Evolutionary conservation across 1,284 basidiomycete species (phyloP).

Genomic region (Pisolithus thermaeus): DNA sequence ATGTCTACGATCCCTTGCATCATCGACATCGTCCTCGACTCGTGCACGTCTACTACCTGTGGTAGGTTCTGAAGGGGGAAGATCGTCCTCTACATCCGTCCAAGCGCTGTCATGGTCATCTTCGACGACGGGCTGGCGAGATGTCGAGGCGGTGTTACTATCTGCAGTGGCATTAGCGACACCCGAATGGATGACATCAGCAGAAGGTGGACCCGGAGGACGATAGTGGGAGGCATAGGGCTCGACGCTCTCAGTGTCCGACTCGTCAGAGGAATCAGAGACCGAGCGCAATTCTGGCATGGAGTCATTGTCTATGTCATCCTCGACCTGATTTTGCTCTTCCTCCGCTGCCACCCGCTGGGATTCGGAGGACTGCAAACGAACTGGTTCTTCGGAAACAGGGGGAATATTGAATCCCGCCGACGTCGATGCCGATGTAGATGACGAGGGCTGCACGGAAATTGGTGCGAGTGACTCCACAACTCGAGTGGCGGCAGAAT

Average conservation of each 20-base stretch:
- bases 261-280: slow-evolving; percentile 32
- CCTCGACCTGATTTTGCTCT: not conserved
- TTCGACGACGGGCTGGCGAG: slow-evolving; percentile 11
- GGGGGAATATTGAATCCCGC: slow-evolving; percentile 8
- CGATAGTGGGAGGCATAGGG: not conserved
- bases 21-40: slow-evolving; percentile 50
- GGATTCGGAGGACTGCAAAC: not conserved
- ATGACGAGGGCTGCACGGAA: not conserved
- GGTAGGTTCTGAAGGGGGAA: slow-evolving; percentile 22
- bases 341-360: not conserved
- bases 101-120: slow-evolving; percentile 28
- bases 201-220: not conserved
- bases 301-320: slow-evolving; percentile 23
- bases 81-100: slow-evolving; percentile 26
- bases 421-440: not conserved
- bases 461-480: slow-evolving; percentile 6
- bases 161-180: slow-evolving; percentile 20
- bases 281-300: slow-evolving; percentile 41
- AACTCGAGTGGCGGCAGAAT: slow-evolving; percentile 5
- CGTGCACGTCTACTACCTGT: slow-evolving; percentile 38
- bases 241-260: slow-evolving; percentile 16
- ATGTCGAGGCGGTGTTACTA: slow-evolving; percentile 16
- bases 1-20: slow-evolving; percentile 51
- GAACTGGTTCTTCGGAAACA: too few species aligned
- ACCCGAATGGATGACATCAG: not conserved